Evolutionary conservation across 371 early-diverging fungal genomes (phyloP).

Genomic region (Zychaea mexicana): DNA sequence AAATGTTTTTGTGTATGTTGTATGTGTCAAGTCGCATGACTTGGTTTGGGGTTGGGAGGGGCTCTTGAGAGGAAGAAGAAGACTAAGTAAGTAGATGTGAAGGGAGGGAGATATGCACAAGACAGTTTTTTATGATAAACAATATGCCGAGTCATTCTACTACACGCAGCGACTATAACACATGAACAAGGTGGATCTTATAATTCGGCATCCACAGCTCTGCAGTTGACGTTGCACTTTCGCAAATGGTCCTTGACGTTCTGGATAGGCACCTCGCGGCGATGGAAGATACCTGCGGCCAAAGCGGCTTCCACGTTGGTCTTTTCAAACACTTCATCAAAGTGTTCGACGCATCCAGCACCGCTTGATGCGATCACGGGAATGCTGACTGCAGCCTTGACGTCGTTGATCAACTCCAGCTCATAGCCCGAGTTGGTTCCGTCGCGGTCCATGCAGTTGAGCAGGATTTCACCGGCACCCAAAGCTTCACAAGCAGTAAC

Average conservation of each 20-base stretch:
- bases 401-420: conserved; percentile 76
- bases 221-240: conserved; percentile 40
- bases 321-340: conserved; percentile 81
- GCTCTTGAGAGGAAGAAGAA: background rate
- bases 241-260: conserved; percentile 77
- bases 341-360: conserved; percentile 88
- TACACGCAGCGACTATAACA: too few species aligned
- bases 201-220: conserved; percentile 34
- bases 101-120: background rate
- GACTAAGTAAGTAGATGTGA: too few species aligned
- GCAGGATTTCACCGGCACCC: conserved; percentile 95
- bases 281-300: conserved; percentile 98
- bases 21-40: conserved; percentile 1
- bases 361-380: conserved; percentile 98
- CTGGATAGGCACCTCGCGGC: conserved; percentile 87
- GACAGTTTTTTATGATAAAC: too few species aligned
- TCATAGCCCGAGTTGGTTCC: conserved; percentile 97
- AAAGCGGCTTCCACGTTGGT: conserved; percentile 93
- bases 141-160: too few species aligned
- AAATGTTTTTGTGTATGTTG: background rate
- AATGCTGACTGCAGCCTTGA: conserved; percentile 77
- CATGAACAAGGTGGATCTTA: too few species aligned
- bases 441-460: conserved; percentile 97
- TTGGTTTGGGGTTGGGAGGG: background rate
- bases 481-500: conserved; percentile 85